Conservation (phyloP, 352 stramenopile species). For the Phytophthora sojae region DNA sequence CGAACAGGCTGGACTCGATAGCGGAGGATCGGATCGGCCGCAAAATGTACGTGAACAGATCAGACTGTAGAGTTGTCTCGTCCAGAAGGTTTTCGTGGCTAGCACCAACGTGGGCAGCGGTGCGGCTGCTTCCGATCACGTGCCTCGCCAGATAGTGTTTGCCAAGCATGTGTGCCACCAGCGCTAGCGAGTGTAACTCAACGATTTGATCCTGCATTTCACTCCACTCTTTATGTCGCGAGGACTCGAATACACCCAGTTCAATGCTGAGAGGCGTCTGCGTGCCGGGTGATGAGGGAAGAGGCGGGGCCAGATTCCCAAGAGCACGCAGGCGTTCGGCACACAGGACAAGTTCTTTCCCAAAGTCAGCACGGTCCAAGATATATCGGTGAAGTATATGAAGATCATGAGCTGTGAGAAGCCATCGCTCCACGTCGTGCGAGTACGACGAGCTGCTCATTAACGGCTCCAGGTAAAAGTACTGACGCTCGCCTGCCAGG, state of each 20-base stretch:
- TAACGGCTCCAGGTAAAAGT: conserved; percentile 80
- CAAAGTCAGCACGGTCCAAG: conserved; percentile 30
- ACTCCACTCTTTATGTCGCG: conserved; percentile 59
- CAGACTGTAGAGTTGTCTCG: conserved; percentile 55
- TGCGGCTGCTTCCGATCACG: conserved; percentile 2
- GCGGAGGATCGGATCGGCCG: conserved; percentile 79
- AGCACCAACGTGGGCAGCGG: neutral
- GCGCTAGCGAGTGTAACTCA: conserved; percentile 60
- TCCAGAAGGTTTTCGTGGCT: conserved; percentile 49
- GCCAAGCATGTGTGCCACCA: conserved; percentile 66
- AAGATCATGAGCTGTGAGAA: conserved; percentile 50
- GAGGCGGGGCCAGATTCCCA: conserved; percentile 31
- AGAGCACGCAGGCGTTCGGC: conserved; percentile 41
- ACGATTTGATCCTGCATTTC: conserved; percentile 60
- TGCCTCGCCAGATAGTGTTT: conserved; percentile 59
- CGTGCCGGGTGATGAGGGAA: conserved; percentile 14
- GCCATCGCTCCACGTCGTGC: conserved; percentile 39
- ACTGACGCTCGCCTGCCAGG: conserved; percentile 73
- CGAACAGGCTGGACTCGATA: conserved; percentile 81
- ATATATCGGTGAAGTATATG: conserved; percentile 49
- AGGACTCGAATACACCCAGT: conserved; percentile 52
- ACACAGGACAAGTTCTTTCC: conserved; percentile 40
- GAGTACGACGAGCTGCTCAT: conserved; percentile 16
- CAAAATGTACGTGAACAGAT: conserved; percentile 85
- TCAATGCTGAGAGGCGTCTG: conserved; percentile 12